These are phyloP conservation scores for Entonaema liquescens DNA, from an alignment of 495 filamentous ascomycete genomes.

Conservation along the genomic window DNA sequence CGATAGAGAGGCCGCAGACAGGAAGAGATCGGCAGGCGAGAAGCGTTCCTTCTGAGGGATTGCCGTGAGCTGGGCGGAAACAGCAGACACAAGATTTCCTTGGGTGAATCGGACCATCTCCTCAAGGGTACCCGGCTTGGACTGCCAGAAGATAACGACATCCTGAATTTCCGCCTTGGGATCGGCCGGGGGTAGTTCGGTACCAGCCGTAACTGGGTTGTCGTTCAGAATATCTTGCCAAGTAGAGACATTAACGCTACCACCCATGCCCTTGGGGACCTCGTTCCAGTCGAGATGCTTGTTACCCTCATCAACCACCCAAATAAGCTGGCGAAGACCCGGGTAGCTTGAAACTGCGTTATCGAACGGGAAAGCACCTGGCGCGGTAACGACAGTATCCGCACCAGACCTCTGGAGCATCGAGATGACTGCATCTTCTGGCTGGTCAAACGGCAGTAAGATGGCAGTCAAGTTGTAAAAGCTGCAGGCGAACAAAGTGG, in stretches of 20 bases:
- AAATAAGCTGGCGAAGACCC: constrained; percentile 80
- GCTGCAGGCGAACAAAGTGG: constrained; percentile 67
- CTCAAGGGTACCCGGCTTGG: constrained; percentile 57
- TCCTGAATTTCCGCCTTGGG: constrained; percentile 61
- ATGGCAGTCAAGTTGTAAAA: constrained; percentile 85
- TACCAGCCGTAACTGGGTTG: constrained; percentile 55
- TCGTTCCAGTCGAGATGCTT: constrained; percentile 91
- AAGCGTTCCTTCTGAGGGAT: constrained; percentile 79
- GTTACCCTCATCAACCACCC: constrained; percentile 92
- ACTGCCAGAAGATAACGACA: constrained; percentile 69
- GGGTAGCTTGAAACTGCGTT: constrained; percentile 71
- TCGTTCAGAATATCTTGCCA: constrained; percentile 88
- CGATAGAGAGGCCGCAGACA: constrained; percentile 85
- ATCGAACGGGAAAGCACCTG: constrained; percentile 86
- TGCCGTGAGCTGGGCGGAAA: constrained; percentile 77
- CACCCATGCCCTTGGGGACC: constrained; percentile 75
- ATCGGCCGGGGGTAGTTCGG: constrained; percentile 55
- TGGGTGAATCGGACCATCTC: constrained; percentile 81
- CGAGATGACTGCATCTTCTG: constrained; percentile 68
- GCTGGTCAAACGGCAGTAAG: constrained; percentile 82
- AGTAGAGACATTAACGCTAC: constrained; percentile 77
- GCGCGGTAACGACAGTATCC: constrained; percentile 83
- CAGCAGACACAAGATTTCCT: constrained; percentile 80
- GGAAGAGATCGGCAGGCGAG: constrained; percentile 77
- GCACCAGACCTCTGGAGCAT: constrained; percentile 75